A percentile compares a stretch with the other conserved stretches of the same genome.
These are phyloP conservation scores for Carex littledalei DNA, from an alignment of 176 grass and related monocot genomes.

Conservation along the genomic window DNA sequence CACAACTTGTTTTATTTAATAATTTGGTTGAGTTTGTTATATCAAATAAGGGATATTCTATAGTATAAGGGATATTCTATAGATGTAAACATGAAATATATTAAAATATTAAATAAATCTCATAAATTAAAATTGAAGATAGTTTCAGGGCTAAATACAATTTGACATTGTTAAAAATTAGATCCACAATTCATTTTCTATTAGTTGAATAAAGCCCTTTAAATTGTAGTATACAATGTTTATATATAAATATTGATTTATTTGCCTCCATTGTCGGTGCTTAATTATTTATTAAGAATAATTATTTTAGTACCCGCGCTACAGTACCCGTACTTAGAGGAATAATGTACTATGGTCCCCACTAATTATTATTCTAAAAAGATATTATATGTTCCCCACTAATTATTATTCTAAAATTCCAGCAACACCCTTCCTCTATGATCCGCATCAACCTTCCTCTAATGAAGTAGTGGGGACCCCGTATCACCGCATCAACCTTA, in stretches of 20 bases:
- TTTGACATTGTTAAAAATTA: too few relatives aligned
- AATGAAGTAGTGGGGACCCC: too few relatives aligned
- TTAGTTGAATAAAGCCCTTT: neutral
- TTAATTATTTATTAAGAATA: neutral
- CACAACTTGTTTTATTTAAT: neutral
- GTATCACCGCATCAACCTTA: too few relatives aligned
- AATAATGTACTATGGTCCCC: too few relatives aligned
- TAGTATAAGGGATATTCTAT: neutral
- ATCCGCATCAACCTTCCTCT: too few relatives aligned
- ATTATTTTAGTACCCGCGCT: too few relatives aligned
- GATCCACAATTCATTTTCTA: neutral
- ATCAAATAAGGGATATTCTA: neutral
- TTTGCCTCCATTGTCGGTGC: neutral
- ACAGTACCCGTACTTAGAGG: too few relatives aligned
- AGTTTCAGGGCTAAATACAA: too few relatives aligned
- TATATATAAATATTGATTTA: neutral
- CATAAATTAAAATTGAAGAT: neutral
- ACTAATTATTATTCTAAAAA: too few relatives aligned
- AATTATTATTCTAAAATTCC: too few relatives aligned
- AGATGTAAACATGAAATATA: neutral
- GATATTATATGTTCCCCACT: too few relatives aligned
- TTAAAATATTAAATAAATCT: neutral
- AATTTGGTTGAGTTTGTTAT: neutral
- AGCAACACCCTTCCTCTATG: too few relatives aligned
- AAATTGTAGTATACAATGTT: neutral